A percentile compares a stretch with the other conserved stretches of the same genome.
phyloP scores from a whole-genome alignment of 148 eudicot genomes.

The Vaccinium corymbosum region DNA sequence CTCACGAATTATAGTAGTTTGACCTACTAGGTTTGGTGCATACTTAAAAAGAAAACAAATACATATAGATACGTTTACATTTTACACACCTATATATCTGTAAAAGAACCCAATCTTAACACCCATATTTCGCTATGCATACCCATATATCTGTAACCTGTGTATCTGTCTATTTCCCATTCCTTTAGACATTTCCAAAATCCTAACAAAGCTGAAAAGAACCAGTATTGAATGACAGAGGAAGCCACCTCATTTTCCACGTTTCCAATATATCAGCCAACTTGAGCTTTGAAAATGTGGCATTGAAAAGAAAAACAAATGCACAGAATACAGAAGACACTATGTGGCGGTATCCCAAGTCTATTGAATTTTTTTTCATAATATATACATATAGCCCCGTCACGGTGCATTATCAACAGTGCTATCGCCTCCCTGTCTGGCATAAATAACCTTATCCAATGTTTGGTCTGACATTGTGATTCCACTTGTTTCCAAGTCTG shows the following conservation, averaged over 20 bases:
- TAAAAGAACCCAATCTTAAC: neutral
- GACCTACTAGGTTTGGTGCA: no score
- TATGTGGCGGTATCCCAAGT: no score
- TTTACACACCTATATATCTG: no score
- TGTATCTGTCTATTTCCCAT: neutral
- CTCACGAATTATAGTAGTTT: no score
- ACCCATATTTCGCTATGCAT: neutral
- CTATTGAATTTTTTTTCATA: no score
- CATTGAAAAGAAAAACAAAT: neutral
- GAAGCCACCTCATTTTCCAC: neutral
- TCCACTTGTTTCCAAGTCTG: slow-evolving; percentile 82
- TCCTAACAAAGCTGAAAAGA: neutral
- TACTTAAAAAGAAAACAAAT: no score
- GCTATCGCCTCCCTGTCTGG: slow-evolving; percentile 51
- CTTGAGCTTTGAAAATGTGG: neutral
- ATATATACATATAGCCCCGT: neutral
- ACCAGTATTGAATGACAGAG: neutral
- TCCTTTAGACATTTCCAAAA: neutral
- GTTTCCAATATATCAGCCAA: neutral
- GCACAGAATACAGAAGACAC: neutral
- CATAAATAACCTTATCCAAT: slow-evolving; percentile 80
- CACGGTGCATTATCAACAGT: slow-evolving; percentile 37
- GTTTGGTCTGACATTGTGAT: slow-evolving; percentile 77
- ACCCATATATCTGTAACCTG: neutral
- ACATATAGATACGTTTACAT: no score